phyloP scores from a whole-genome alignment of 2,329 filamentous ascomycete genomes.

The Rhynchosporium secalis region DNA sequence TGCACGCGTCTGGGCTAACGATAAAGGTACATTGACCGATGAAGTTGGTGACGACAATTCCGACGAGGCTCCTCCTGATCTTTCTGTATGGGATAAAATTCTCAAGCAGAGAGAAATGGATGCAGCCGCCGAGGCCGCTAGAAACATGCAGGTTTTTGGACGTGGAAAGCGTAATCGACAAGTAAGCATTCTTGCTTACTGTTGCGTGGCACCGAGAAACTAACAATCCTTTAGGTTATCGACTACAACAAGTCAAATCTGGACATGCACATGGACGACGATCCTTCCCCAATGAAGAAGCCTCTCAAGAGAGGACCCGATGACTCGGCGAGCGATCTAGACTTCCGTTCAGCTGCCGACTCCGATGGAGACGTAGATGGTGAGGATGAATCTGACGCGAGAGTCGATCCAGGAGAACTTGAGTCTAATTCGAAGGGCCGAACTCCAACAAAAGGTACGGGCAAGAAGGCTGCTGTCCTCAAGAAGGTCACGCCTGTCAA shows the following conservation, averaged over 20 bases:
- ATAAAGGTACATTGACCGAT: slow-evolving; percentile 66
- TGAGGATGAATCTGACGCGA: slow-evolving; percentile 32
- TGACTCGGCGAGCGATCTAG: slow-evolving; percentile 35
- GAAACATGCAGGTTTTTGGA: slow-evolving; percentile 73
- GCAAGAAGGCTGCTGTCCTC: neutral
- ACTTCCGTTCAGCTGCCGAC: slow-evolving; percentile 39
- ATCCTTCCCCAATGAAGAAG: slow-evolving; percentile 23
- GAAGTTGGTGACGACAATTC: slow-evolving; percentile 55
- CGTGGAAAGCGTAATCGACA: slow-evolving; percentile 67
- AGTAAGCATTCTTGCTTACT: slow-evolving; percentile 29
- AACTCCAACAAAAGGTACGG: slow-evolving; percentile 19
- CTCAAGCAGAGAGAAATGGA: slow-evolving; percentile 78
- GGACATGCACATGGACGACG: slow-evolving; percentile 25
- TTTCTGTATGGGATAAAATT: slow-evolving; percentile 86
- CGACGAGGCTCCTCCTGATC: slow-evolving; percentile 57
- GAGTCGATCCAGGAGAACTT: slow-evolving; percentile 28
- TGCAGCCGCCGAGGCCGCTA: slow-evolving; percentile 70
- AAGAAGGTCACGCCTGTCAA: neutral
- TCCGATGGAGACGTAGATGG: slow-evolving; percentile 32
- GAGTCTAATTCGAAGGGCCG: neutral
- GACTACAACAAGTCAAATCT: slow-evolving; percentile 28
- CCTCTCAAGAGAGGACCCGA: slow-evolving; percentile 15
- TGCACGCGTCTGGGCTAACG: slow-evolving; percentile 89
- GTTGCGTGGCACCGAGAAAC: neutral
- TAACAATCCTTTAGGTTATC: slow-evolving; percentile 17